phyloP scores from a whole-genome alignment of 768 basidiomycete genomes.

The Trametes cingulata region DNA sequence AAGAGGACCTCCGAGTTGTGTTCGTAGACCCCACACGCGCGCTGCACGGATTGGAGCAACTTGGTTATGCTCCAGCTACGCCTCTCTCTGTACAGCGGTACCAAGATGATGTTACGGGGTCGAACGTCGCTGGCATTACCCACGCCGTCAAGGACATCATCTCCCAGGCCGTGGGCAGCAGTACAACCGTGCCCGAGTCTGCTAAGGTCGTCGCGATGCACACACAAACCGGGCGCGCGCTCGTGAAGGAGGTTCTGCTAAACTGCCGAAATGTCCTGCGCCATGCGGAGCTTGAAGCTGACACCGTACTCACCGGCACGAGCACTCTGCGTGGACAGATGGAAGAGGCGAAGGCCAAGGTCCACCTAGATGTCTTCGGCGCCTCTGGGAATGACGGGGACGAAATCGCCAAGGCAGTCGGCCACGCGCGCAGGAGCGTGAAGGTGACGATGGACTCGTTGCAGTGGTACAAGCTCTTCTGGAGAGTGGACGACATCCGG shows the following conservation, averaged over 20 bases:
- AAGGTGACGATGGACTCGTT: constrained; percentile 34
- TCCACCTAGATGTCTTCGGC: constrained; percentile 27
- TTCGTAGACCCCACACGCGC: constrained; percentile 64
- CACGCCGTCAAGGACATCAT: constrained; percentile 34
- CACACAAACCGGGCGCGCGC: constrained; percentile 23
- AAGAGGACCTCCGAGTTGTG: constrained; percentile 36
- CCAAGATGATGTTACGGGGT: constrained; percentile 61
- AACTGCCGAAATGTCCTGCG: constrained; percentile 17
- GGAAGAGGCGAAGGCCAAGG: constrained; percentile 26
- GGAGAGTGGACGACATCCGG: constrained; percentile 43
- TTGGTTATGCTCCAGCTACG: constrained; percentile 49
- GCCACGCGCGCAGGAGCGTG: constrained; percentile 33
- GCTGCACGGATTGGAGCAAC: constrained; percentile 47
- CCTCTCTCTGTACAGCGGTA: constrained; percentile 59
- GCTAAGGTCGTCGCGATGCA: constrained; percentile 14
- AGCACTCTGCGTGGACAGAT: constrained; percentile 23
- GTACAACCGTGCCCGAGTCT: not conserved
- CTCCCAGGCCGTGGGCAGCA: constrained; percentile 1
- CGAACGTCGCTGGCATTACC: constrained; percentile 54
- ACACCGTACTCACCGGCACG: constrained; percentile 13
- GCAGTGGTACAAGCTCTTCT: constrained; percentile 41
- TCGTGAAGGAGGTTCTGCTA: constrained; percentile 21
- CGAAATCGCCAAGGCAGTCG: constrained; percentile 32
- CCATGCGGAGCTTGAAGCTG: constrained; percentile 20
- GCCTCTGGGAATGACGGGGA: constrained; percentile 12